These are phyloP conservation scores for Hippophae gyantsensis DNA, from an alignment of 306 rosid genomes.

Conservation along the genomic window DNA sequence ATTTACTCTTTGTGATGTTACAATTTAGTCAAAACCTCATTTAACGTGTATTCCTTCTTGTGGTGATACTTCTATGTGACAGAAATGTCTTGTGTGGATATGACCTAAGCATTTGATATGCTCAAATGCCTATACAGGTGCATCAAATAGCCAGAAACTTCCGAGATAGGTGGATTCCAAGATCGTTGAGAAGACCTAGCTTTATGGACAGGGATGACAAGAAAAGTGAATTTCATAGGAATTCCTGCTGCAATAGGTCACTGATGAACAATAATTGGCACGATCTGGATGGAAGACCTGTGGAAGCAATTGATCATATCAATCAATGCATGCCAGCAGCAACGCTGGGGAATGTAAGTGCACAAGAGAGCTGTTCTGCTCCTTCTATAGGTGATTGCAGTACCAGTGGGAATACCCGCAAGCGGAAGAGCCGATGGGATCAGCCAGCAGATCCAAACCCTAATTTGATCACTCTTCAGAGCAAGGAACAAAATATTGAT, in stretches of 20 bases:
- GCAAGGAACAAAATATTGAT: slow-evolving; percentile 38
- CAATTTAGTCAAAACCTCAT: background rate
- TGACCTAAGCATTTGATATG: slow-evolving; percentile 8
- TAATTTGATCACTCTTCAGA: slow-evolving; percentile 21
- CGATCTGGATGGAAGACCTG: slow-evolving; percentile 53
- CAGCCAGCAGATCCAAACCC: slow-evolving; percentile 59
- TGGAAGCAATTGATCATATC: slow-evolving; percentile 47
- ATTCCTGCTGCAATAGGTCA: slow-evolving; percentile 46
- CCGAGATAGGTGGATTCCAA: slow-evolving; percentile 88
- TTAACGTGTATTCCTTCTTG: background rate
- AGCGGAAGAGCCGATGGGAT: slow-evolving; percentile 99
- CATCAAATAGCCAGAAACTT: slow-evolving; percentile 97
- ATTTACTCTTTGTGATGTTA: no score
- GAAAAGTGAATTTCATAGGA: slow-evolving; percentile 51
- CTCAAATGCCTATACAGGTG: slow-evolving; percentile 45
- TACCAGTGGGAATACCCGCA: slow-evolving; percentile 40
- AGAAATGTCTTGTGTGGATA: slow-evolving; percentile 7
- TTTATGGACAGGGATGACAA: slow-evolving; percentile 57
- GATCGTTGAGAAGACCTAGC: slow-evolving; percentile 41
- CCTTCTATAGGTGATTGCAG: slow-evolving; percentile 27
- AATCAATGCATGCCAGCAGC: slow-evolving; percentile 35
- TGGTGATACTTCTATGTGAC: background rate
- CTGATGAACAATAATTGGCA: slow-evolving; percentile 37
- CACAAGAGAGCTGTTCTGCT: slow-evolving; percentile 44
- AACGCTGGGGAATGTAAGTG: slow-evolving; percentile 30